Conservation (phyloP, 306 rosid genomes). For the Lablab purpureus region DNA sequence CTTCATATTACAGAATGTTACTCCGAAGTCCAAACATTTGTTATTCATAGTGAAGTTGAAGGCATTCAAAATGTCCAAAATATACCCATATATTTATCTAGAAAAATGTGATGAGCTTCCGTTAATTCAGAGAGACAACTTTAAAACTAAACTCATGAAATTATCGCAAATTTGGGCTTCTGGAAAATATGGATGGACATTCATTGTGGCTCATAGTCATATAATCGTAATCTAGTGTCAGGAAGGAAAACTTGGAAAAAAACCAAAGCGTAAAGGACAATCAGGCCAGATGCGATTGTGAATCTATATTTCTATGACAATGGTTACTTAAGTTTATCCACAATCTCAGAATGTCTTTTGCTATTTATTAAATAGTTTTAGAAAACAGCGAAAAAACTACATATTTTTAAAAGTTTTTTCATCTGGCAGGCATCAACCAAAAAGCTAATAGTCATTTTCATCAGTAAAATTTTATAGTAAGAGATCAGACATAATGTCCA, state of each 20-base stretch:
- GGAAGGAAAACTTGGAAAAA: constrained; percentile 22
- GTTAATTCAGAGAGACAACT: background rate
- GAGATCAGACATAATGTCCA: constrained; percentile 28
- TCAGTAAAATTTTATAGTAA: constrained; percentile 6
- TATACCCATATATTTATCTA: background rate
- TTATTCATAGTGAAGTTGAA: constrained; percentile 20
- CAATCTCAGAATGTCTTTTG: constrained; percentile 5
- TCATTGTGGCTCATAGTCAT: constrained; percentile 14
- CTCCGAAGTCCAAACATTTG: constrained; percentile 29
- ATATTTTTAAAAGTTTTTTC: constrained; percentile 1
- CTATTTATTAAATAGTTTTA: constrained; percentile 12
- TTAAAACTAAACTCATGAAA: constrained; percentile 5
- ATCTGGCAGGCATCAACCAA: constrained; percentile 2
- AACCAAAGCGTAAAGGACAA: constrained; percentile 14
- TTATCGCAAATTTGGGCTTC: background rate
- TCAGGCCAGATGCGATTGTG: background rate
- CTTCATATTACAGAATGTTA: constrained; percentile 18
- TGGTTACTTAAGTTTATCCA: constrained; percentile 11
- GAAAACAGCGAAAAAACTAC: constrained; percentile 10
- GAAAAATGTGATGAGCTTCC: background rate
- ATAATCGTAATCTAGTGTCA: background rate
- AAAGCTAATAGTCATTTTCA: constrained; percentile 24
- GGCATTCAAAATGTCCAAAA: background rate
- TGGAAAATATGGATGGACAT: constrained; percentile 9
- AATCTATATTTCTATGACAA: constrained; percentile 13